Evolutionary conservation across 371 early-diverging fungal species (phyloP).

Genomic region (Mucor sp.): DNA sequence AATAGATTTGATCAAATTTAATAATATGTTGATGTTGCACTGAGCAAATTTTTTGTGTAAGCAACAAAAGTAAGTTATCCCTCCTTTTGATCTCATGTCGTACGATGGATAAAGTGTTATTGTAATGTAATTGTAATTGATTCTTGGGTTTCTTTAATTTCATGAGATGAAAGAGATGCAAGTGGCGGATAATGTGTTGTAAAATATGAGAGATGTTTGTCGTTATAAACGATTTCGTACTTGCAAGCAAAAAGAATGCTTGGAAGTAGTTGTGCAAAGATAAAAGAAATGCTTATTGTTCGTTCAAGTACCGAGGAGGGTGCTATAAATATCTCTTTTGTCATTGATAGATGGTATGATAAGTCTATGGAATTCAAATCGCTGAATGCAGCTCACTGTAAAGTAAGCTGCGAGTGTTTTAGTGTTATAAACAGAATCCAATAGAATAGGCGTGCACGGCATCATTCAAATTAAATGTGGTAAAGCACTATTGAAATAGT

Average conservation of each 20-base stretch:
- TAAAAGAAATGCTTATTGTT: background rate
- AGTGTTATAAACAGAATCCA: too few relatives aligned
- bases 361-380: background rate
- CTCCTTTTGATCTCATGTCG: background rate
- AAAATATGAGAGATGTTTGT: background rate
- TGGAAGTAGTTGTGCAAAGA: background rate
- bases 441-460: too few relatives aligned
- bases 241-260: background rate
- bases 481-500: too few relatives aligned
- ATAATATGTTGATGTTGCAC: background rate
- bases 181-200: background rate
- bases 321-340: background rate
- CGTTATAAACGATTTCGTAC: background rate
- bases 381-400: background rate
- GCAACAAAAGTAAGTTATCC: background rate
- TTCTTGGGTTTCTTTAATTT: background rate
- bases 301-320: background rate
- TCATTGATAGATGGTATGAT: background rate
- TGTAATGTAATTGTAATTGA: background rate
- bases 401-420: too few relatives aligned
- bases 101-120: background rate
- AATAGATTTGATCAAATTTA: background rate
- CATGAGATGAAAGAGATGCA: background rate
- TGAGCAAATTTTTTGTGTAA: constrained; percentile 2
- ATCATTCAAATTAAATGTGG: too few relatives aligned